A percentile compares a stretch with the other conserved stretches of the same genome.
These are phyloP conservation scores for Salix dunnii DNA, from an alignment of 345 rosid genomes.

Conservation along the genomic window DNA sequence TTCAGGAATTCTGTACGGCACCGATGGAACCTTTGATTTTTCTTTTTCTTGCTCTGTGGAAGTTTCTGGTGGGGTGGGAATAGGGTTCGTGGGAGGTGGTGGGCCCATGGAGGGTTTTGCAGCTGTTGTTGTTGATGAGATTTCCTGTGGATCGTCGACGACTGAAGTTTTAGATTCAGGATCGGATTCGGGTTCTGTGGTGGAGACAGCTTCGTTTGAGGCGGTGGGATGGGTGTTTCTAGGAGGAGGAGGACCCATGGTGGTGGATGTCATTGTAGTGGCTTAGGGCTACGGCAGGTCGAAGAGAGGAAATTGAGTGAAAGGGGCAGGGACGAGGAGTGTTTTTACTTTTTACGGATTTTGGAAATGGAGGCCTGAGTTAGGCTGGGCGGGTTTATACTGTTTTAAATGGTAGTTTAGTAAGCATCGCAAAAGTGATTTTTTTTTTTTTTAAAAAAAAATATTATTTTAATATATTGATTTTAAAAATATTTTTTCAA, in stretches of 20 bases:
- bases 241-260: constrained; percentile 37
- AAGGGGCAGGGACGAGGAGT: background rate
- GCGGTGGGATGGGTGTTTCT: constrained; percentile 10
- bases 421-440: too few species aligned
- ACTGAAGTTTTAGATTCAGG: background rate
- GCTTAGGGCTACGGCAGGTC: background rate
- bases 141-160: background rate
- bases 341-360: background rate
- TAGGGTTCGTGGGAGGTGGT: constrained; percentile 52
- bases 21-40: constrained; percentile 12
- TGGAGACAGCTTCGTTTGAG: constrained; percentile 16
- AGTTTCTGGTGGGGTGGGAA: constrained; percentile 4
- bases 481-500: too few species aligned
- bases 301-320: background rate
- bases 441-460: too few species aligned
- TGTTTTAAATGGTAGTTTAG: too few species aligned
- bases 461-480: too few species aligned
- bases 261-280: constrained; percentile 16
- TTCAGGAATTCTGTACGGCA: constrained; percentile 79
- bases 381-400: too few species aligned
- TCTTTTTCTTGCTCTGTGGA: background rate
- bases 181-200: background rate
- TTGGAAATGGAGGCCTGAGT: too few species aligned
- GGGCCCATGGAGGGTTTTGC: constrained; percentile 38
- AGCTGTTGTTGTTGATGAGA: too few species aligned